Conservation (phyloP, 371 early-diverging fungal species). For the Rhizomucor pusillus region DNA sequence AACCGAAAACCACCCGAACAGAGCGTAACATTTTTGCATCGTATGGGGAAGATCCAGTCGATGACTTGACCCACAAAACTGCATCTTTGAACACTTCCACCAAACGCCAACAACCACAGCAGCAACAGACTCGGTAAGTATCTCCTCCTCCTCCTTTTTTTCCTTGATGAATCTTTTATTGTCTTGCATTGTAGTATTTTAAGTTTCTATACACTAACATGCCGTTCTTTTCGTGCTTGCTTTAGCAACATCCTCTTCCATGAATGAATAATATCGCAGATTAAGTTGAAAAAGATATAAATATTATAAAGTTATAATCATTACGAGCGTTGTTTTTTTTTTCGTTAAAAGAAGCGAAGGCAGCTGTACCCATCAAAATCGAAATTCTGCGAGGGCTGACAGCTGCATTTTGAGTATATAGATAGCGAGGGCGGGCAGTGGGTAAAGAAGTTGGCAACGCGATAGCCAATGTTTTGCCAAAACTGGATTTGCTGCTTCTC, state of each 20-base stretch:
- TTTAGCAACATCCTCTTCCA: constrained; percentile 13
- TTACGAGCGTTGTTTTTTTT: neutral
- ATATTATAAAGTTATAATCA: neutral
- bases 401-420: constrained; percentile 27
- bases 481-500: constrained; percentile 40
- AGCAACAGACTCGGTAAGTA: neutral
- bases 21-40: neutral
- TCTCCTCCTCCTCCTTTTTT: too few relatives aligned
- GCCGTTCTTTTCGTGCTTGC: too few relatives aligned
- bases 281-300: neutral
- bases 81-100: constrained; percentile 9
- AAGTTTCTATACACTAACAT: neutral
- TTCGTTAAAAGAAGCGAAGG: constrained; percentile 24
- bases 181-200: neutral
- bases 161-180: neutral
- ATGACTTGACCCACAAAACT: constrained; percentile 7
- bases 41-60: constrained; percentile 3
- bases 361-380: constrained; percentile 43
- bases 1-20: too few relatives aligned
- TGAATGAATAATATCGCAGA: constrained; percentile 4
- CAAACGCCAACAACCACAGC: constrained; percentile 6
- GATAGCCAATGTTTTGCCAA: constrained; percentile 45
- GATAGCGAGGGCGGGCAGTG: constrained; percentile 31
- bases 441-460: constrained; percentile 35
- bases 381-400: constrained; percentile 41